Evolutionary conservation across 768 basidiomycete species (phyloP).

Genomic region (Pleurotus eryngii): DNA sequence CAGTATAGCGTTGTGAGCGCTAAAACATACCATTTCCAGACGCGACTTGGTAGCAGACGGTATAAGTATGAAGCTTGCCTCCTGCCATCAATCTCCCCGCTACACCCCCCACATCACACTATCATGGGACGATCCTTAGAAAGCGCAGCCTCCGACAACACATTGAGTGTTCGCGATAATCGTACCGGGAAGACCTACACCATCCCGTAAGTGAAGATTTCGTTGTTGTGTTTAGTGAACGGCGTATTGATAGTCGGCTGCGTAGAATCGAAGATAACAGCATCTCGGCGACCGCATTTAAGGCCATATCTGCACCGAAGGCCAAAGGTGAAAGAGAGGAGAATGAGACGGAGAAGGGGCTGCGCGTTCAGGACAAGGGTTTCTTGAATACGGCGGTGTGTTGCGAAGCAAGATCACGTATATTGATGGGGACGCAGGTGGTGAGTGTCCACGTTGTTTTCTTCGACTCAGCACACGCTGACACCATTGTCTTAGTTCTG

Average conservation of each 20-base stretch:
- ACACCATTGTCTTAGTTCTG: conserved; percentile 37
- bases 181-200: conserved; percentile 77
- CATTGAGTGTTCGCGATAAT: conserved; percentile 74
- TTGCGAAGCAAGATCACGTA: conserved; percentile 81
- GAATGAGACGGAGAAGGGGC: conserved; percentile 79
- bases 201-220: conserved; percentile 55
- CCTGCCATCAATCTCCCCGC: neutral
- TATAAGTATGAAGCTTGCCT: neutral
- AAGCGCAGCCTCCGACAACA: neutral
- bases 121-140: conserved; percentile 10
- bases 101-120: neutral
- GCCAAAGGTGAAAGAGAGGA: conserved; percentile 65
- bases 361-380: conserved; percentile 76
- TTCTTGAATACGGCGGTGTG: conserved; percentile 85
- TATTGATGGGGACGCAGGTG: conserved; percentile 86
- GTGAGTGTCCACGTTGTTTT: conserved; percentile 30
- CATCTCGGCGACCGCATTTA: conserved; percentile 79
- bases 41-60: neutral
- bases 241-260: no score
- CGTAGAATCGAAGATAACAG: conserved; percentile 77
- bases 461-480: neutral
- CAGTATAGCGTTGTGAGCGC: neutral
- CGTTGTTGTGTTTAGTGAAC: no score
- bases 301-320: conserved; percentile 59
- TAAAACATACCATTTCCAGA: conserved; percentile 3